phyloP scores from a whole-genome alignment of 2,329 filamentous ascomycete genomes.

The Tolypocladium paradoxum region DNA sequence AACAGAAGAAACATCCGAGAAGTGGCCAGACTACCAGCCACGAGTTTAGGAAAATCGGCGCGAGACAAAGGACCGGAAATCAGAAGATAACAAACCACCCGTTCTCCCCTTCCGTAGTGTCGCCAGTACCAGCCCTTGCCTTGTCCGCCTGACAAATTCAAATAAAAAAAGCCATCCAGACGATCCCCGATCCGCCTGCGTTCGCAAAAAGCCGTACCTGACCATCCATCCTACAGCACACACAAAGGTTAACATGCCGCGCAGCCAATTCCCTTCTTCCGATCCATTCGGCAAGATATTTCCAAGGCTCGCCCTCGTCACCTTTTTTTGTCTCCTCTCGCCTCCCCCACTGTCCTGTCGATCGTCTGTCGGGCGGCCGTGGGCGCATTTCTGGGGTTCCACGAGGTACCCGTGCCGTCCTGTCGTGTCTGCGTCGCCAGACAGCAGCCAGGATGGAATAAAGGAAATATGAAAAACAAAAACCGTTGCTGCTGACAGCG shows the following conservation, averaged over 20 bases:
- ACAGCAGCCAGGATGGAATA: not conserved
- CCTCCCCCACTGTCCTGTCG: not conserved
- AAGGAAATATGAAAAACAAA: constrained; percentile 3
- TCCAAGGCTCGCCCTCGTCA: constrained; percentile 1
- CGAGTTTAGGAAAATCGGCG: not conserved
- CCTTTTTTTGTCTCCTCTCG: not conserved
- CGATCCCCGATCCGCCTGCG: not conserved
- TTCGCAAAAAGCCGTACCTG: not conserved
- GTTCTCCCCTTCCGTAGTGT: not conserved
- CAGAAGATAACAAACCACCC: constrained; percentile 1
- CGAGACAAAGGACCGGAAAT: constrained; percentile 3
- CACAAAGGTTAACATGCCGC: not conserved
- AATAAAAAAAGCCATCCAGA: not conserved
- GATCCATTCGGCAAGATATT: not conserved
- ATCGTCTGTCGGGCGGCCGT: not conserved
- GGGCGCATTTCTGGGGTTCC: not conserved
- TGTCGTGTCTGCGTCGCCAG: not conserved
- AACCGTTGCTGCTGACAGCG: not conserved
- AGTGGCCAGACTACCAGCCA: not conserved
- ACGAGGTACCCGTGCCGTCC: not conserved
- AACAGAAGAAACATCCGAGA: not conserved
- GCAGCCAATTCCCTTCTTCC: not conserved
- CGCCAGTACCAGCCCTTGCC: not conserved
- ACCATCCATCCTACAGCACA: not conserved
- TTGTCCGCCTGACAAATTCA: not conserved